These are phyloP conservation scores for Pestalotiopsis sp. DNA, from an alignment of 2,329 filamentous ascomycete species.

Conservation along the genomic window DNA sequence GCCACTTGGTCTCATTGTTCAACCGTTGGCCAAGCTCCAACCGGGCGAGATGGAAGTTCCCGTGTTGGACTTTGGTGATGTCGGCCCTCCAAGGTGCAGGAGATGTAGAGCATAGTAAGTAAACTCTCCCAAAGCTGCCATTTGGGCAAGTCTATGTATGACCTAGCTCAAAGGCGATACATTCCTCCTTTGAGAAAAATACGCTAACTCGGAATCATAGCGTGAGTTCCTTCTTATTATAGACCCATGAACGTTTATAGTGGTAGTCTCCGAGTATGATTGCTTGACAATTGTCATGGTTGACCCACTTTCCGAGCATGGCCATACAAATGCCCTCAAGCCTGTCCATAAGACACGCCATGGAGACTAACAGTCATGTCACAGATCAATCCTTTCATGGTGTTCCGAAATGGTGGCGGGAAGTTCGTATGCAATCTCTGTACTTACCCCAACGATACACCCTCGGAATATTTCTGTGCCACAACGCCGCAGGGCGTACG, in stretches of 20 bases:
- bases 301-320: not conserved
- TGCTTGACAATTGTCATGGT: not conserved
- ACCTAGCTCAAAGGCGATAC: not conserved
- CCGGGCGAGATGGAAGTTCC: slow-evolving; percentile 86
- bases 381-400: slow-evolving; percentile 99
- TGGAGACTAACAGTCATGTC: slow-evolving; percentile 34
- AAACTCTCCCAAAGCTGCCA: not conserved
- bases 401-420: slow-evolving; percentile 90
- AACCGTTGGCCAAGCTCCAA: slow-evolving; percentile 83
- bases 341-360: not conserved
- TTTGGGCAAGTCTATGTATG: not conserved
- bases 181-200: slow-evolving; percentile 28
- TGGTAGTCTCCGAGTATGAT: not conserved
- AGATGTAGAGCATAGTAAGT: slow-evolving; percentile 64
- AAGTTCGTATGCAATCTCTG: slow-evolving; percentile 99
- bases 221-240: not conserved
- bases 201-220: not conserved
- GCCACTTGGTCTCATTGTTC: slow-evolving; percentile 84
- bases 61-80: slow-evolving; percentile 91
- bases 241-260: not conserved
- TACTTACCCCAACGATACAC: slow-evolving; percentile 93
- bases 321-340: not conserved
- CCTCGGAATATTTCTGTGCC: slow-evolving; percentile 90
- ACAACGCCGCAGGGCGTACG: slow-evolving; percentile 85
- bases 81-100: slow-evolving; percentile 86